Percentiles rank a stretch among this genome's conserved stretches.
Conservation (phyloP, 345 rosid species). For the Geranium brycei region DNA sequence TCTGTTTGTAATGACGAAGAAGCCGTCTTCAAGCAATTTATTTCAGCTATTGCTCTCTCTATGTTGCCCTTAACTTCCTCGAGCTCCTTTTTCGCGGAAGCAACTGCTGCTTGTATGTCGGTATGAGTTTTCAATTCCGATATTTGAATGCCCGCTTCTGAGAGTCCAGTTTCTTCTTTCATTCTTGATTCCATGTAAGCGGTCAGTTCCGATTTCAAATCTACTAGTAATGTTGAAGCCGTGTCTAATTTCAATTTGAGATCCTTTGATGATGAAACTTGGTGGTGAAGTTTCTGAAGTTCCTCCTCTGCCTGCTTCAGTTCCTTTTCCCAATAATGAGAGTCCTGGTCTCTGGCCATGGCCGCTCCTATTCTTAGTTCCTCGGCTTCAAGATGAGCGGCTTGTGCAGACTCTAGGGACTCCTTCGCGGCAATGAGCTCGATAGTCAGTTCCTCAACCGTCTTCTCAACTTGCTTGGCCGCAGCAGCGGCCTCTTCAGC, state of each 20-base stretch:
- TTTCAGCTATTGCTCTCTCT: constrained; percentile 68
- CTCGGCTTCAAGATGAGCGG: constrained; percentile 90
- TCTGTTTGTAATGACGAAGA: constrained; percentile 46
- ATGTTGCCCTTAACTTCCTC: constrained; percentile 67
- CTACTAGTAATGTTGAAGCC: constrained; percentile 54
- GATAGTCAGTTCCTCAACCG: constrained; percentile 73
- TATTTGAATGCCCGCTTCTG: constrained; percentile 16
- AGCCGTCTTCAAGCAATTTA: constrained; percentile 53
- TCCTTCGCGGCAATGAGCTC: constrained; percentile 76
- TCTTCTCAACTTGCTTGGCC: constrained; percentile 78
- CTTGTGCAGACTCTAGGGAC: constrained; percentile 73
- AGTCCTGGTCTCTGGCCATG: constrained; percentile 70
- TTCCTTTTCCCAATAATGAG: constrained; percentile 72
- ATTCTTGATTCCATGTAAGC: constrained; percentile 55
- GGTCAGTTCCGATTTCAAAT: constrained; percentile 71
- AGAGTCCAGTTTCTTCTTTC: constrained; percentile 25
- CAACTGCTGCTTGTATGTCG: constrained; percentile 47
- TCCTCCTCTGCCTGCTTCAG: constrained; percentile 78
- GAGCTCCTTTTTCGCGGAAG: constrained; percentile 71
- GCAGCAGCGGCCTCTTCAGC: constrained; percentile 59
- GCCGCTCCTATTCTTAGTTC: constrained; percentile 75
- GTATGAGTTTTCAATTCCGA: constrained; percentile 27
- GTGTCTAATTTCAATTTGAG: constrained; percentile 53
- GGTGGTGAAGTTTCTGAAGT: constrained; percentile 53
- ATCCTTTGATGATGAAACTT: constrained; percentile 57